A percentile compares a stretch with the other conserved stretches of the same genome.
phyloP scores from a whole-genome alignment of 73 alveolate species.

The Tetrahymena malaccensis region DNA sequence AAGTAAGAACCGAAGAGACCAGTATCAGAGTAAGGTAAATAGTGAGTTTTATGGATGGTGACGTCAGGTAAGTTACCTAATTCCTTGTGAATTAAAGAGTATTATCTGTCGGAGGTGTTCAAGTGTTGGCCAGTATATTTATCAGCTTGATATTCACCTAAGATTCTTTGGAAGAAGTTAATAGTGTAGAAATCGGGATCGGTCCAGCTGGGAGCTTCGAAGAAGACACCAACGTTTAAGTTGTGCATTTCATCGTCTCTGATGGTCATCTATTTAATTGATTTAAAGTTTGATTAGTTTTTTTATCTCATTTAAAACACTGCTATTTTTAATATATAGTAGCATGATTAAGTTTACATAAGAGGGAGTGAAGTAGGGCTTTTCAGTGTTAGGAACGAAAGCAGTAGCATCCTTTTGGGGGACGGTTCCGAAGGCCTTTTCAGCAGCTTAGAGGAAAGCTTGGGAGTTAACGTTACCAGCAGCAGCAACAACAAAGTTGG shows the following conservation, averaged over 20 bases:
- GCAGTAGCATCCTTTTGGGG: constrained; percentile 27
- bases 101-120: constrained; percentile 62
- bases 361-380: constrained; percentile 66
- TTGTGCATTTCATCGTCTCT: constrained; percentile 81
- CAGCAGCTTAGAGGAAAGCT: constrained; percentile 46
- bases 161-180: constrained; percentile 48
- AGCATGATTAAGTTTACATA: background rate
- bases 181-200: constrained; percentile 65
- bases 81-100: constrained; percentile 58
- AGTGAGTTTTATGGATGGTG: constrained; percentile 52
- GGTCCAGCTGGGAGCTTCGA: constrained; percentile 58
- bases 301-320: background rate
- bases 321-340: background rate
- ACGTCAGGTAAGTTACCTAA: constrained; percentile 76
- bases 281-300: background rate
- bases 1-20: constrained; percentile 68
- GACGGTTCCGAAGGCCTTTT: constrained; percentile 49
- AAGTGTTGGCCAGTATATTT: constrained; percentile 66
- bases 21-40: constrained; percentile 61
- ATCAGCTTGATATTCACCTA: constrained; percentile 63
- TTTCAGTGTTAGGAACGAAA: constrained; percentile 42
- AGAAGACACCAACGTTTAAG: constrained; percentile 73
- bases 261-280: constrained; percentile 23
- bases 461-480: constrained; percentile 71
- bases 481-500: constrained; percentile 67